Conservation (phyloP, 2,329 filamentous ascomycete species). For the Hypoxylon rubiginosum region DNA sequence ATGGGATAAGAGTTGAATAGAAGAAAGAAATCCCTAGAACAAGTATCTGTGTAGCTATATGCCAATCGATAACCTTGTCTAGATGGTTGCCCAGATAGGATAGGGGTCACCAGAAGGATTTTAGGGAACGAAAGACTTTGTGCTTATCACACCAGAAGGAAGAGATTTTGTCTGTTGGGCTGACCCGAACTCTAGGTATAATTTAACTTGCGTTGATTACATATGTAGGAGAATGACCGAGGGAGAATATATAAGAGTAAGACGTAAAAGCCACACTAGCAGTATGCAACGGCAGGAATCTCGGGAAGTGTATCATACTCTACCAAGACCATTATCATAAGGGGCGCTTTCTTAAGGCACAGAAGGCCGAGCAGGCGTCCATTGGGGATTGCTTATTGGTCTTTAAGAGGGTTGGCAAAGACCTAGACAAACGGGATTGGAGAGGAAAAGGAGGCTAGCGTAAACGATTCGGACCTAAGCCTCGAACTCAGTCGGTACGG, state of each 20-base stretch:
- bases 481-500: constrained; percentile 2
- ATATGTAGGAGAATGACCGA: constrained; percentile 25
- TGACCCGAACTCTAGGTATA: constrained; percentile 15
- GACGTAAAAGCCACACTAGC: constrained; percentile 28
- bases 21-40: background rate
- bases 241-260: constrained; percentile 18
- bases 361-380: constrained; percentile 10
- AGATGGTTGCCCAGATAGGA: background rate
- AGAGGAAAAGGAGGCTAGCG: background rate
- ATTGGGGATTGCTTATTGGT: constrained; percentile 8
- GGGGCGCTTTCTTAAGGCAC: background rate
- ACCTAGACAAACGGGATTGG: constrained; percentile 11
- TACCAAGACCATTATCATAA: constrained; percentile 20
- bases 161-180: constrained; percentile 5
- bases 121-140: background rate
- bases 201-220: constrained; percentile 20
- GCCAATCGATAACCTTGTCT: background rate
- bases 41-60: constrained; percentile 11
- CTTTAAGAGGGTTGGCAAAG: constrained; percentile 4
- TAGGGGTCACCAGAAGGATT: background rate
- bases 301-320: constrained; percentile 44
- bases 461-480: constrained; percentile 5
- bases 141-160: constrained; percentile 3
- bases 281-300: constrained; percentile 43
- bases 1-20: background rate